phyloP scores from a whole-genome alignment of 2,329 filamentous ascomycete species.

The Sphaerulina vaccinii region DNA sequence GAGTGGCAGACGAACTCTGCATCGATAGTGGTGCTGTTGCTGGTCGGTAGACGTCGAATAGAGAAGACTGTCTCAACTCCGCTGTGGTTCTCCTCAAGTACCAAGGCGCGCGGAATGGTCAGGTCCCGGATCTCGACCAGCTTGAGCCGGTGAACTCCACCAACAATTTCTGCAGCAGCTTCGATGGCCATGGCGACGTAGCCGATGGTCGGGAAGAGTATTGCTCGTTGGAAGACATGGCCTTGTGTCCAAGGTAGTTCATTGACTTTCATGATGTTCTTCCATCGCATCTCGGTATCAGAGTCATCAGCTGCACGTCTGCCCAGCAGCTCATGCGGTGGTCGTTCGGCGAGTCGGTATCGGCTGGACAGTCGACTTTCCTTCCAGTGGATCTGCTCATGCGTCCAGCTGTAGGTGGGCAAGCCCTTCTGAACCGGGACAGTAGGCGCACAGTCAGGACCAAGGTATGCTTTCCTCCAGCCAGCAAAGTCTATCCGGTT shows the following conservation, averaged over 20 bases:
- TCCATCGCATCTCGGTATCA: slow-evolving; percentile 21
- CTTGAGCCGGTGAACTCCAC: slow-evolving; percentile 17
- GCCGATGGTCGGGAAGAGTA: slow-evolving; percentile 37
- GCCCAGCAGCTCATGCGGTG: slow-evolving; percentile 21
- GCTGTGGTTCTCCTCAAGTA: slow-evolving; percentile 20
- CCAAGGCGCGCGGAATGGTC: slow-evolving; percentile 21
- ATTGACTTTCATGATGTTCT: slow-evolving; percentile 17
- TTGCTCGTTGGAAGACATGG: slow-evolving; percentile 35
- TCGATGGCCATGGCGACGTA: slow-evolving; percentile 28
- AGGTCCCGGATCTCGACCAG: slow-evolving; percentile 22
- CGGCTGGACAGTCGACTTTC: slow-evolving; percentile 18
- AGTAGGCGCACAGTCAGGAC: slow-evolving; percentile 1
- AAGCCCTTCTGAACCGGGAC: slow-evolving; percentile 6
- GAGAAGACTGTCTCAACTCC: slow-evolving; percentile 33
- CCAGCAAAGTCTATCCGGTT: slow-evolving; percentile 18
- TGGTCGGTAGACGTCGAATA: slow-evolving; percentile 22
- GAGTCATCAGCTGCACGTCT: slow-evolving; percentile 19
- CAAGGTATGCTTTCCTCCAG: slow-evolving; percentile 18
- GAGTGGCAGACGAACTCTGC: slow-evolving; percentile 19
- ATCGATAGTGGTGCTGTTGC: slow-evolving; percentile 39
- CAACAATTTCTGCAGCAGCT: slow-evolving; percentile 21
- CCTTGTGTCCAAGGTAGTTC: slow-evolving; percentile 38
- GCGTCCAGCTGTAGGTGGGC: slow-evolving; percentile 21
- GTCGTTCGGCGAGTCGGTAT: slow-evolving; percentile 13
- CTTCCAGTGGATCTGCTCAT: slow-evolving; percentile 19